phyloP scores from a whole-genome alignment of 768 basidiomycete species.

The Boletus vinaceobasis region DNA sequence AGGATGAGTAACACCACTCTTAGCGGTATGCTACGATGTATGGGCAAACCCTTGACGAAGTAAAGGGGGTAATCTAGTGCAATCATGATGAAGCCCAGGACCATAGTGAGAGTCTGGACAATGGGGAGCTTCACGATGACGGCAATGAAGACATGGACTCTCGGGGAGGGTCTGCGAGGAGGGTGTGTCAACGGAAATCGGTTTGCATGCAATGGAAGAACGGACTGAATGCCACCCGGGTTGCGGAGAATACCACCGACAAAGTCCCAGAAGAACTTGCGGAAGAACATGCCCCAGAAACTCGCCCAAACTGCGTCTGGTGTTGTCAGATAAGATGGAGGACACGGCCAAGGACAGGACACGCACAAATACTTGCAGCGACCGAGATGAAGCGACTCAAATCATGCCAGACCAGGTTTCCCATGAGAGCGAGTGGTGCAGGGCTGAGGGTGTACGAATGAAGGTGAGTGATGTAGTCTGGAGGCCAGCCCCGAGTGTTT shows the following conservation, averaged over 20 bases:
- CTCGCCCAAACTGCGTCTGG: conserved; percentile 77
- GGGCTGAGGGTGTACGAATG: background rate
- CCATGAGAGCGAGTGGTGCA: conserved; percentile 46
- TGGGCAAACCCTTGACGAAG: conserved; percentile 45
- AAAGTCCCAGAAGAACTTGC: conserved; percentile 98
- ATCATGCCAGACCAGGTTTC: conserved; percentile 79
- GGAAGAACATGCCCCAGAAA: conserved; percentile 77
- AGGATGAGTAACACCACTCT: conserved; percentile 61
- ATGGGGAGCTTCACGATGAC: conserved; percentile 78
- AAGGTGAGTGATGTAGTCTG: conserved; percentile 8
- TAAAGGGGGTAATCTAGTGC: conserved; percentile 74
- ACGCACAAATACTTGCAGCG: conserved; percentile 71
- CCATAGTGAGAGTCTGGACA: conserved; percentile 65
- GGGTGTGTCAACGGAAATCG: background rate
- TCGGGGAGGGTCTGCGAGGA: conserved; percentile 52
- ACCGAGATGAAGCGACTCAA: conserved; percentile 67
- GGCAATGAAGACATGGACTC: conserved; percentile 58
- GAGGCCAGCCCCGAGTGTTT: conserved; percentile 12
- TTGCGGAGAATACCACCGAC: conserved; percentile 74
- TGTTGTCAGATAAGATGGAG: conserved; percentile 9
- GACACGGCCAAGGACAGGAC: background rate
- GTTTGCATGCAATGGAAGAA: conserved; percentile 13
- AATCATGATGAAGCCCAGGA: conserved; percentile 56
- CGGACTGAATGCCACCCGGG: conserved; percentile 78
- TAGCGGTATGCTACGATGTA: conserved; percentile 65